A percentile compares a stretch with the other conserved stretches of the same genome.
These are phyloP conservation scores for Olyra latifolia DNA, from an alignment of 176 grass and related monocot species.

Conservation along the genomic window DNA sequence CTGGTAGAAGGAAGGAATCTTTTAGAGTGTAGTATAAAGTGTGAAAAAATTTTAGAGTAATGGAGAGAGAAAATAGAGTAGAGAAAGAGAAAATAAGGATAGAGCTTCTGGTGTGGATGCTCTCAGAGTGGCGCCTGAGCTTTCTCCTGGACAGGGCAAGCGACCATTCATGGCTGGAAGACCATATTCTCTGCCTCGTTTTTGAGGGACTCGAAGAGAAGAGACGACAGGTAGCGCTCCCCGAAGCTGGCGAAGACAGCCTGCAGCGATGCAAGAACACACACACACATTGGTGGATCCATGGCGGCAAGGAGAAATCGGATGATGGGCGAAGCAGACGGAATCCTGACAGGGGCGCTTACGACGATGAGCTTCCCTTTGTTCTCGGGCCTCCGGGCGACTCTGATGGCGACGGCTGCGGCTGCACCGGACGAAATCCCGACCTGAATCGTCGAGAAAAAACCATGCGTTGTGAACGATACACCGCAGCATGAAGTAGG, in stretches of 20 bases:
- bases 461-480: neutral
- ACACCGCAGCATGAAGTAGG: too few species aligned
- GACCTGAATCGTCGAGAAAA: conserved; percentile 32
- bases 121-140: neutral
- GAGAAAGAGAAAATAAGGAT: too few species aligned
- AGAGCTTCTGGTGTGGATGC: too few species aligned
- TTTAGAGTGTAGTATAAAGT: too few species aligned
- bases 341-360: conserved; percentile 31
- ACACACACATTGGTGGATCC: neutral
- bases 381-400: conserved; percentile 55
- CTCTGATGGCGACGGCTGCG: conserved; percentile 47
- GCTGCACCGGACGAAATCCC: conserved; percentile 78
- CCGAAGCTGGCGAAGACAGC: conserved; percentile 44
- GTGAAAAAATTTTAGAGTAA: too few species aligned
- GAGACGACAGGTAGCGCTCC: conserved; percentile 44
- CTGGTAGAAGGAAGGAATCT: too few species aligned
- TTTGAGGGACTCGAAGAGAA: conserved; percentile 40
- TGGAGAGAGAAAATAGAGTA: too few species aligned
- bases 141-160: neutral
- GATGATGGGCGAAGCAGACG: neutral
- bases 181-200: conserved; percentile 43
- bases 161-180: conserved; percentile 11
- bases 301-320: neutral
- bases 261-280: conserved; percentile 6
- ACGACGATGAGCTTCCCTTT: conserved; percentile 70